phyloP scores from a whole-genome alignment of 2,329 filamentous ascomycete genomes.

The Monascus ruber region DNA sequence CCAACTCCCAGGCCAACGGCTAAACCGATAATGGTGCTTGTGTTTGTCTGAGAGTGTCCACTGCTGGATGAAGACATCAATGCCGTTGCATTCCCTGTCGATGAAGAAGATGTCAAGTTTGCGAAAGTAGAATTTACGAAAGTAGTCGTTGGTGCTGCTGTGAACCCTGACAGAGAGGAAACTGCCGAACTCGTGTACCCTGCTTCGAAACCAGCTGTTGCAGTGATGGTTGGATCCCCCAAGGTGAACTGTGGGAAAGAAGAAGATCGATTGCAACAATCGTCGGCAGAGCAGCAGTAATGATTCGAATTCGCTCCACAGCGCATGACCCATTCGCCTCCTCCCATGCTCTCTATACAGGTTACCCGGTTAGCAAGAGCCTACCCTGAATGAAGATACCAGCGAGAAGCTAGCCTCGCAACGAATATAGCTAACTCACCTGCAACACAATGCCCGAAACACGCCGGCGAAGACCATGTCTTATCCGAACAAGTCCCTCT shows the following conservation, averaged over 20 bases:
- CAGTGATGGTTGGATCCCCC: constrained; percentile 1
- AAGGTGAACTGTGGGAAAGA: neutral
- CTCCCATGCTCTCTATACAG: neutral
- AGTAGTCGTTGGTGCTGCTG: neutral
- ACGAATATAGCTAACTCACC: constrained; percentile 1
- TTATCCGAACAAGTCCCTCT: constrained; percentile 2
- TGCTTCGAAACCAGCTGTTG: constrained; percentile 1
- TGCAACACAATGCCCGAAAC: constrained; percentile 1
- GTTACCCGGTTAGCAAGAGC: too few species aligned
- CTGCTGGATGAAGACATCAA: neutral
- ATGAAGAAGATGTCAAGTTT: neutral
- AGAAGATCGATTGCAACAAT: constrained; percentile 1
- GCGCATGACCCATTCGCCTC: constrained; percentile 2
- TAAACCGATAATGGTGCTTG: neutral
- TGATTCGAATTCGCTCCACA: neutral
- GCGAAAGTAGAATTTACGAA: too few species aligned
- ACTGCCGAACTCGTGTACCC: neutral
- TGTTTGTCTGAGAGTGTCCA: neutral
- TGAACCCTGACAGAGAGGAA: neutral
- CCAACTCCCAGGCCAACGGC: neutral
- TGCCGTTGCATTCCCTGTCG: neutral
- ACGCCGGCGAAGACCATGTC: constrained; percentile 1
- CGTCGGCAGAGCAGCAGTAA: constrained; percentile 2
- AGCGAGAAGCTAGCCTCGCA: too few species aligned
- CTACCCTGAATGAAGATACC: too few species aligned